A percentile compares a stretch with the other conserved stretches of the same genome.
phyloP scores from a whole-genome alignment of 441 rosid species.

The Brassica balearica region DNA sequence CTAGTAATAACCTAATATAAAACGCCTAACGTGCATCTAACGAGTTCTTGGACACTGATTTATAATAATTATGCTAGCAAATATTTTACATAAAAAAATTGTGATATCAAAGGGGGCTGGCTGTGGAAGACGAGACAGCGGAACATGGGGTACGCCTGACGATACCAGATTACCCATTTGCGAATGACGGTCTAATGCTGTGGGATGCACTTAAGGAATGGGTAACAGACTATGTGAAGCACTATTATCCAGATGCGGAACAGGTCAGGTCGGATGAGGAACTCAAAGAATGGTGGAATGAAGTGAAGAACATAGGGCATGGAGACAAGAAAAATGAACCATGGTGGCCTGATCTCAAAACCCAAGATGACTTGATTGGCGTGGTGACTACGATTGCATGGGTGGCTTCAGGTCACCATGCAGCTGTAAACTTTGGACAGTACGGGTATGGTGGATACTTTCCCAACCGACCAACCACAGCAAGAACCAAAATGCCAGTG shows the following conservation, averaged over 20 bases:
- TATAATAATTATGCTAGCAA: not conserved
- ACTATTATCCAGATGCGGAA: constrained; percentile 53
- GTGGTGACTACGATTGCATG: constrained; percentile 59
- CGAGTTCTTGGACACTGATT: no score
- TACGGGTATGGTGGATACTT: constrained; percentile 67
- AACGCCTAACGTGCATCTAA: no score
- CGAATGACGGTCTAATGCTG: constrained; percentile 61
- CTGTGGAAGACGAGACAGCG: constrained; percentile 54
- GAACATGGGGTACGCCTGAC: constrained; percentile 60
- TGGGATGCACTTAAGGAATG: constrained; percentile 65
- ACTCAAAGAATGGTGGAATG: constrained; percentile 87
- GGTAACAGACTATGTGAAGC: constrained; percentile 62
- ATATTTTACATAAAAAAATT: not conserved
- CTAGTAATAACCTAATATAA: no score
- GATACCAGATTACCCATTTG: constrained; percentile 70
- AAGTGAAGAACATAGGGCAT: constrained; percentile 68
- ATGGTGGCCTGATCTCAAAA: constrained; percentile 58
- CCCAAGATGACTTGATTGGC: constrained; percentile 48
- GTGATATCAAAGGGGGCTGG: constrained; percentile 55
- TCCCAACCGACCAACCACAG: constrained; percentile 70
- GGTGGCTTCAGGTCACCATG: constrained; percentile 51
- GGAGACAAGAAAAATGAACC: constrained; percentile 62
- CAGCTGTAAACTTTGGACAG: constrained; percentile 24
- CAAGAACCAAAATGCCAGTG: constrained; percentile 60
- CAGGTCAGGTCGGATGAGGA: constrained; percentile 53